Conservation (phyloP, 1,284 basidiomycete genomes). For the Trametes hirsuta region DNA sequence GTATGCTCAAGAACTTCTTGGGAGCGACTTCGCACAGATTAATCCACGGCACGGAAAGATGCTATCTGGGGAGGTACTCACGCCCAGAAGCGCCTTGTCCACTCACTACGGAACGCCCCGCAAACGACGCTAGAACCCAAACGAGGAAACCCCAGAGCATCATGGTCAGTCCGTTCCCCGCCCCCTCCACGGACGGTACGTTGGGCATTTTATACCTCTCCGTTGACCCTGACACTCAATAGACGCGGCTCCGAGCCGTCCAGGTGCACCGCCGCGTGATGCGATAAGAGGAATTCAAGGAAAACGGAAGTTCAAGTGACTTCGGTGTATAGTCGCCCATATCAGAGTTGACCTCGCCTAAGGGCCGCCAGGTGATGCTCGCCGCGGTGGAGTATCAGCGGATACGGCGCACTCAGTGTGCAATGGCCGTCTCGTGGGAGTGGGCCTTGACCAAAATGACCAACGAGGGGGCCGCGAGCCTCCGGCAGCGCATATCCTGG, state of each 20-base stretch:
- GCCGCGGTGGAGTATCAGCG: conserved; percentile 7
- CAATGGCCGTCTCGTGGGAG: background rate
- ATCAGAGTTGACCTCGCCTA: conserved; percentile 12
- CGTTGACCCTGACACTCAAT: background rate
- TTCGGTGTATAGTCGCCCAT: conserved; percentile 18
- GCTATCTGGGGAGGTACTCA: background rate
- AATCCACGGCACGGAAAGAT: background rate
- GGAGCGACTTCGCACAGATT: conserved; percentile 44
- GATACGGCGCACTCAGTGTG: background rate
- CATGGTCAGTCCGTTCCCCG: conserved; percentile 13
- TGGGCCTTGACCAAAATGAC: no score
- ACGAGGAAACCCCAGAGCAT: conserved; percentile 20
- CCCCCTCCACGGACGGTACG: background rate
- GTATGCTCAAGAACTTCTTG: conserved; percentile 52
- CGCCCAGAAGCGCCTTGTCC: conserved; percentile 19
- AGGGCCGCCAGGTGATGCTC: conserved; percentile 3
- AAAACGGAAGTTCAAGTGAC: conserved; percentile 13
- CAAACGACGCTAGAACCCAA: conserved; percentile 20
- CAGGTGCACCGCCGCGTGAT: conserved; percentile 19
- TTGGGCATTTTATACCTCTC: conserved; percentile 21
- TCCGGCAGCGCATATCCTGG: background rate
- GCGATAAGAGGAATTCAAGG: conserved; percentile 12
- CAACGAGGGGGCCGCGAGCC: background rate
- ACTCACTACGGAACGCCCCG: conserved; percentile 4
- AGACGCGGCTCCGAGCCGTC: background rate